These are phyloP conservation scores for Tripterygium wilfordii DNA, from an alignment of 177 flowering plant species.

Conservation along the genomic window DNA sequence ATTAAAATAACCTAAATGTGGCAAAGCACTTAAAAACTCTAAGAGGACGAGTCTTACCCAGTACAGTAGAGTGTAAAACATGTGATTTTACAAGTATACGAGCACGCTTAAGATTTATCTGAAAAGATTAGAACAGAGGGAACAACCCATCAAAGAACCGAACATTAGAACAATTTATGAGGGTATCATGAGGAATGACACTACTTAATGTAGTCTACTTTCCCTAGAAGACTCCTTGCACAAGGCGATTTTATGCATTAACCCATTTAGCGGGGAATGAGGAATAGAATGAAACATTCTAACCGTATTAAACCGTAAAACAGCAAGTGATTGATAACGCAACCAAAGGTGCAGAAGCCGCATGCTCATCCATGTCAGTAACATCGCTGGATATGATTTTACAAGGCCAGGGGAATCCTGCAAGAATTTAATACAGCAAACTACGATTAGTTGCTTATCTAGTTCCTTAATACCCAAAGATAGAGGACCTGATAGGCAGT, in stretches of 20 bases:
- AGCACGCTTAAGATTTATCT: slow-evolving; percentile 96
- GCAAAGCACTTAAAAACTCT: too few relatives aligned
- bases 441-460: not conserved
- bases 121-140: slow-evolving; percentile 10
- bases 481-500: too few relatives aligned
- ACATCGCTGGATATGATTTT: slow-evolving; percentile 21
- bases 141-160: too few relatives aligned
- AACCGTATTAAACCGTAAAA: slow-evolving; percentile 70
- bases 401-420: slow-evolving; percentile 70
- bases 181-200: too few relatives aligned
- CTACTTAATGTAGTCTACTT: too few relatives aligned
- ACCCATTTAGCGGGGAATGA: not conserved
- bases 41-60: slow-evolving; percentile 34
- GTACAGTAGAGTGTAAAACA: slow-evolving; percentile 45
- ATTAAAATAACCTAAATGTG: too few relatives aligned
- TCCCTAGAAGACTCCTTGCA: too few relatives aligned
- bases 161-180: too few relatives aligned
- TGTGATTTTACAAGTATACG: slow-evolving; percentile 73
- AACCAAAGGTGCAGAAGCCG: slow-evolving; percentile 87
- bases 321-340: slow-evolving; percentile 79
- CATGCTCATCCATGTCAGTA: slow-evolving; percentile 49
- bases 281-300: slow-evolving; percentile 13
- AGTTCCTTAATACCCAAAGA: not conserved
- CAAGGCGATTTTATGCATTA: not conserved
- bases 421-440: slow-evolving; percentile 4